phyloP scores from a whole-genome alignment of 2,329 filamentous ascomycete genomes.

The Emergomyces orientalis region DNA sequence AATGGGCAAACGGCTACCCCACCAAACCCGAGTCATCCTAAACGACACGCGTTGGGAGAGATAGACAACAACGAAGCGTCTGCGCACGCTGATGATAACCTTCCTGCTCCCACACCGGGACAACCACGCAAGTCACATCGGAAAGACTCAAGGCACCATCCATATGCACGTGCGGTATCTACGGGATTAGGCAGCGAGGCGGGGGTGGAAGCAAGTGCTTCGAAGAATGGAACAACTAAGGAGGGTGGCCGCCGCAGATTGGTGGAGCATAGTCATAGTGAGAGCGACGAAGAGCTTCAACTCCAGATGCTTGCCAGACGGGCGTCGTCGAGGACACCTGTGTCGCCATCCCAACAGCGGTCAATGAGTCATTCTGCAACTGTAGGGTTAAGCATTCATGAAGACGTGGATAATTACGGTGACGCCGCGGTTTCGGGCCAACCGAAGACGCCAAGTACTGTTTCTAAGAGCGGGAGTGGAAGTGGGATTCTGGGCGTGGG shows the following conservation, averaged over 20 bases:
- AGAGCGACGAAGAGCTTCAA: conserved; percentile 76
- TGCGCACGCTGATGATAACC: conserved; percentile 61
- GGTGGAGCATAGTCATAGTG: conserved; percentile 42
- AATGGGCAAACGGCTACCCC: conserved; percentile 70
- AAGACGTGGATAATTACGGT: conserved; percentile 61
- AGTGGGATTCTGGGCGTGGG: conserved; percentile 45
- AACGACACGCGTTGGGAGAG: conserved; percentile 82
- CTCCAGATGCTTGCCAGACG: conserved; percentile 62
- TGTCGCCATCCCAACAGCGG: conserved; percentile 52
- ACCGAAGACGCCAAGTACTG: conserved; percentile 39
- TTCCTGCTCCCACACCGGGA: conserved; percentile 89
- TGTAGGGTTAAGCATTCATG: conserved; percentile 54
- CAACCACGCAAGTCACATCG: conserved; percentile 86
- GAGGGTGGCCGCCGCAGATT: conserved; percentile 28
- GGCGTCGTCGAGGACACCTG: conserved; percentile 53
- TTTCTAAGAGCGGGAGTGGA: conserved; percentile 45
- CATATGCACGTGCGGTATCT: conserved; percentile 54
- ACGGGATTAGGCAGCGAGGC: conserved; percentile 32
- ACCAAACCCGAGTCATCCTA: conserved; percentile 65
- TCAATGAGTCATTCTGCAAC: conserved; percentile 68
- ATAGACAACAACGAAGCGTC: conserved; percentile 68
- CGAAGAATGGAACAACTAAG: conserved; percentile 9
- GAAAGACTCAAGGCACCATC: conserved; percentile 63
- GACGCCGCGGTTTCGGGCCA: conserved; percentile 21
- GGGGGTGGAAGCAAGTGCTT: conserved; percentile 18